Base-by-base conservation (phyloP, 805 yeast species). In the Helenozyma baotianmanensis region DNA sequence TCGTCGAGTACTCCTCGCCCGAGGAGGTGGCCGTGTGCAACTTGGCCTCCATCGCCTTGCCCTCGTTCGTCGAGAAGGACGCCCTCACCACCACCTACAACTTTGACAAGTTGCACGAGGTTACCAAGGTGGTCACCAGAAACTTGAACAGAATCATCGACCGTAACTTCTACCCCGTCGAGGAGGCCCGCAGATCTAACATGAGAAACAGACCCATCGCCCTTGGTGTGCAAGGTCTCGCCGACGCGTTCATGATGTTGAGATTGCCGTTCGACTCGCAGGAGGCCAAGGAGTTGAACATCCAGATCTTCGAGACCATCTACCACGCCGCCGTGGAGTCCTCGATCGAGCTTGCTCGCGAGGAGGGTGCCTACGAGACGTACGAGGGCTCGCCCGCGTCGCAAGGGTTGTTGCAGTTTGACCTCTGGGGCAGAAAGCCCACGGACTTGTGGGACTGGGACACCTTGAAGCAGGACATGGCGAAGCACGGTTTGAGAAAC, bases 1-100 rank as follows among this genome's bases (percentile, higher is more conserved):
- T 75, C 53, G 80, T 75, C 40, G 81, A 75, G 56, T 74, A 74
- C 53, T 74, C 80, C 9, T 54, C 70, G 21, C 73, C 75, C 16
- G 77, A 72, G 9, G 80, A 75, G 54, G 74, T 71, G 42, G 78
- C 80, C 28, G 81, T 75, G 26, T 75, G 81, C 59, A 75, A 75
- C 58, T 66, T 75, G 56, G 81, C 79, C 13, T 74, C 80, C 9
- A 62, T 75, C 49, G 76, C 79, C 9, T 62, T 75, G 45, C 80
- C 81, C 17, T 67, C 77, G 4, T 75, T 72, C 51, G 73, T 73
- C 34, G 72, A 72, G 48, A 56, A 58, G 14, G 70, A 68, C 49
- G 62, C 61, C 23, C 47, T 42, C 14, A 46, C 61, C 21, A 43
- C 61, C 28, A 71, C 74, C 72, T 75, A 72, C 53, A 66, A 75